Conservation (phyloP, 129 eudicot species). For the Heracleum sosnowskyi region DNA sequence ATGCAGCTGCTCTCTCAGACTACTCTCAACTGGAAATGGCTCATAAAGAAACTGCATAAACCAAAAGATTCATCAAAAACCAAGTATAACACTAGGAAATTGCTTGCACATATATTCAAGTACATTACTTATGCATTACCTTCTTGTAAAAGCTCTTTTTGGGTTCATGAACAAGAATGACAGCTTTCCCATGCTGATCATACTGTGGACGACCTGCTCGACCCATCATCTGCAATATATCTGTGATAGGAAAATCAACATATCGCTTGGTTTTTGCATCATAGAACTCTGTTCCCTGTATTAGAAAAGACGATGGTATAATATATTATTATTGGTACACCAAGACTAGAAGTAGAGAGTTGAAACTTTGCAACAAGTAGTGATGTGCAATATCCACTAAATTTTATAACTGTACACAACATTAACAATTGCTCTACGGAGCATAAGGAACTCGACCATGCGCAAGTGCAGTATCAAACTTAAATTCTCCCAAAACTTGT, state of each 20-base stretch:
- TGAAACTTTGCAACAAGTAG: neutral
- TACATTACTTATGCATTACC: slow-evolving; percentile 26
- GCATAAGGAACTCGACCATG: neutral
- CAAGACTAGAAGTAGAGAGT: no score
- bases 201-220: slow-evolving; percentile 96
- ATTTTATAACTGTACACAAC: neutral
- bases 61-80: neutral
- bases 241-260: slow-evolving; percentile 93
- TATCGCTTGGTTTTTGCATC: slow-evolving; percentile 86
- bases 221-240: slow-evolving; percentile 99
- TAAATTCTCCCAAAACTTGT: neutral
- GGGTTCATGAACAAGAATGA: slow-evolving; percentile 95
- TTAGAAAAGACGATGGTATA: neutral
- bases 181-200: slow-evolving; percentile 96
- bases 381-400: neutral
- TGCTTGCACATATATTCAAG: neutral
- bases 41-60: slow-evolving; percentile 83
- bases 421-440: neutral
- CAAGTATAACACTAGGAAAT: neutral
- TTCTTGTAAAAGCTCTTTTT: slow-evolving; percentile 92
- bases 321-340: neutral
- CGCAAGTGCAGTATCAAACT: neutral
- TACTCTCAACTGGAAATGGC: slow-evolving; percentile 98
- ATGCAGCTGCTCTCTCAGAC: slow-evolving; percentile 88
- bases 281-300: slow-evolving; percentile 87